Percentiles rank a stretch among this genome's conserved stretches.
These are phyloP conservation scores for Manihot esculenta DNA, from an alignment of 441 rosid species.

Conservation along the genomic window DNA sequence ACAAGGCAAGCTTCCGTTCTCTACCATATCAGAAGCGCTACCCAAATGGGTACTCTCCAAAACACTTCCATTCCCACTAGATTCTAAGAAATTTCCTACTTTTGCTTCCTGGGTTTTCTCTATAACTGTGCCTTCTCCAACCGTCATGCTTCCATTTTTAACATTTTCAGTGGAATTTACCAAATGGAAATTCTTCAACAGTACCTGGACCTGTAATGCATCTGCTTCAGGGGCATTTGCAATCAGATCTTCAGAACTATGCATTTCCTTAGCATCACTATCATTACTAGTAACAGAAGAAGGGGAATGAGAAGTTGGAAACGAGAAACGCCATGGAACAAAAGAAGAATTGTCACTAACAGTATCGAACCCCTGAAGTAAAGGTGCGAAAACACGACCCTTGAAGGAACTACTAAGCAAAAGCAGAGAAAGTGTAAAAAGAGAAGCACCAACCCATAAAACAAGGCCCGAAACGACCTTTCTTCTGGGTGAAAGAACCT, in stretches of 20 bases:
- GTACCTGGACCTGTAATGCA: neutral
- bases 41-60: constrained; percentile 18
- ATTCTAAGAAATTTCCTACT: constrained; percentile 26
- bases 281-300: neutral
- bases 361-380: constrained; percentile 43
- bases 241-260: neutral
- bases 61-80: constrained; percentile 19
- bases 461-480: constrained; percentile 48
- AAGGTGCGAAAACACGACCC: constrained; percentile 42
- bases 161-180: constrained; percentile 21
- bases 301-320: constrained; percentile 18
- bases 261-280: neutral
- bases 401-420: constrained; percentile 39
- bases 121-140: constrained; percentile 20
- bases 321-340: constrained; percentile 36
- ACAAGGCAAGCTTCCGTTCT: constrained; percentile 25
- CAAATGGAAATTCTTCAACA: constrained; percentile 19
- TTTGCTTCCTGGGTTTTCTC: constrained; percentile 27
- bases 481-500: constrained; percentile 40
- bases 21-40: constrained; percentile 13
- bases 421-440: constrained; percentile 44
- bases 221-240: neutral
- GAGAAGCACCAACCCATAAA: constrained; percentile 46
- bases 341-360: constrained; percentile 34
- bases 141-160: constrained; percentile 30